Evolutionary conservation across 352 stramenopile species (phyloP), one percentile per base, ranked within the genome.

Genomic region (Globisporangium rhizosaccharum): DNA sequence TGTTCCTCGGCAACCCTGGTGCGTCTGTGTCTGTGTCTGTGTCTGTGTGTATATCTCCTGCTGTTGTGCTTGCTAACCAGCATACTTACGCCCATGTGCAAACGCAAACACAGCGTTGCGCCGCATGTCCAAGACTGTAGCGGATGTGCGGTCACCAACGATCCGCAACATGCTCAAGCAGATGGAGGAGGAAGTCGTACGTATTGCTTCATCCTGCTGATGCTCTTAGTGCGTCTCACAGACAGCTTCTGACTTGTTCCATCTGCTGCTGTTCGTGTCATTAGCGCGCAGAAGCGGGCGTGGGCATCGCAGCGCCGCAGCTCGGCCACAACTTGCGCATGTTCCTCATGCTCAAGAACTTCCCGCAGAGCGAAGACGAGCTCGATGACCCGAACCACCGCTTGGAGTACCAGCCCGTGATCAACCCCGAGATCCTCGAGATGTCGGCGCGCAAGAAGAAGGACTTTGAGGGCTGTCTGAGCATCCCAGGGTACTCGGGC

Each of bases 381-480:
- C 59, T 88, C 30, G 68, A 74, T 36, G 60, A 67, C 46, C 62
- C 51, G 4, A 48, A 62, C 39, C 44, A 63, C 37, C 54, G 59
- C 30, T n/a, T 88, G 18, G 67, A 86, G 60, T 94, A 92, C 51
- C 77, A 92, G 56, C 63, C 71, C n/a, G 74, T 90, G 46, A 71
- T 94, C 70, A 94, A 94, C 49, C 85, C 82, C 0, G 63, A 88
- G 64, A 91, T 94, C 53, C 36, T 87, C 14, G 56, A 63, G 53
- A 74, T 65, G 60, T 91, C 82, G 9, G 56, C 73, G 17, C 56
- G 59, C 11, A 73, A 67, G 52, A 79, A 69, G 41, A 87, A 85
- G 58, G 85, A 94, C 63, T 94, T 92, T 71, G 85, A 94, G 73
- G 85, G 85, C 33, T 94, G 85, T 37, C 58, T 94, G 59, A 94